phyloP scores from a whole-genome alignment of 441 rosid genomes.

The Populus hybrid region DNA sequence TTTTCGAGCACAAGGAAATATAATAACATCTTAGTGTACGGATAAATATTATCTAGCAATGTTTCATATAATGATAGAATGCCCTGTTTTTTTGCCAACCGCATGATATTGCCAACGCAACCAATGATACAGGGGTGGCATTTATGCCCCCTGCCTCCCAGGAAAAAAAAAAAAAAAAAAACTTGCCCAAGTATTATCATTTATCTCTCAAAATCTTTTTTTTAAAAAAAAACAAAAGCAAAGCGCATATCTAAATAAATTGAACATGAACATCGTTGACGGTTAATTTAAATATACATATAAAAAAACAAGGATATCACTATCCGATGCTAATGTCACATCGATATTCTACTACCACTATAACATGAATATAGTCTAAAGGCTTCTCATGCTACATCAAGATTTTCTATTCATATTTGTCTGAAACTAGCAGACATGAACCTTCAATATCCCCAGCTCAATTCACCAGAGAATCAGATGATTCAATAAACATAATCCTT shows the following conservation, averaged over 20 bases:
- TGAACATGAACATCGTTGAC: neutral
- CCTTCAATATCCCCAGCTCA: constrained; percentile 24
- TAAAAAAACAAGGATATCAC: neutral
- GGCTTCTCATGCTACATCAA: neutral
- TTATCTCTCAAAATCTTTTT: neutral
- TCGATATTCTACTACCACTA: constrained; percentile 16
- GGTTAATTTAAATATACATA: neutral
- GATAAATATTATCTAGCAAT: too few species aligned
- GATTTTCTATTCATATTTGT: constrained; percentile 27
- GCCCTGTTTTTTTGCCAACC: too few species aligned
- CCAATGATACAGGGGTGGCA: neutral
- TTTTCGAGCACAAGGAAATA: too few species aligned
- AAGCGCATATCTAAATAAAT: neutral
- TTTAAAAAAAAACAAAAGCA: too few species aligned
- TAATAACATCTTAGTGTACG: too few species aligned
- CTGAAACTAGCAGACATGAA: constrained; percentile 28
- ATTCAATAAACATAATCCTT: constrained; percentile 10
- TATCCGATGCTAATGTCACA: neutral
- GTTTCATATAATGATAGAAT: too few species aligned
- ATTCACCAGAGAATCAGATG: constrained; percentile 24
- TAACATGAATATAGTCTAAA: neutral
- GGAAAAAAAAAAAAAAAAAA: neutral
- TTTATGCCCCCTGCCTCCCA: neutral
- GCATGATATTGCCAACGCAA: neutral
- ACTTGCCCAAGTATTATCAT: neutral